Conservation (phyloP, 202 grass and related monocot species). For the Zoysia matrella region DNA sequence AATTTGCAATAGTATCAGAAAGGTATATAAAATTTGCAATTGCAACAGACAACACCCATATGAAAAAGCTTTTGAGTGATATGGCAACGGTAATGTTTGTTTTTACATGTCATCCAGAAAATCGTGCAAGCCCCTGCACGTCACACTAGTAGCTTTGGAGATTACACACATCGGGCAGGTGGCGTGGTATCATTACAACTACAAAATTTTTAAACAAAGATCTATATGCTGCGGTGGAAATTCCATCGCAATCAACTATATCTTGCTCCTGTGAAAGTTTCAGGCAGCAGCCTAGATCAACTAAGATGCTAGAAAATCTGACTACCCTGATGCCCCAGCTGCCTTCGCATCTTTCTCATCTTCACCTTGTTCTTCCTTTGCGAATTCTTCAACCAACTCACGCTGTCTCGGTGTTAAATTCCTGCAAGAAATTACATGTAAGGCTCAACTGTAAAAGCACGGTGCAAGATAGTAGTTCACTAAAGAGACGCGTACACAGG, state of each 20-base stretch:
- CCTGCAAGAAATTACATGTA: too few species aligned
- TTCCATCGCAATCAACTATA: constrained; percentile 32
- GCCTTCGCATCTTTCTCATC: constrained; percentile 66
- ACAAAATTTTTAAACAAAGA: constrained; percentile 46
- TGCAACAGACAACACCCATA: not conserved
- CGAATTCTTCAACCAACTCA: constrained; percentile 79
- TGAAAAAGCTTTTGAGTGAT: not conserved
- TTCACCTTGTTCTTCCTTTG: constrained; percentile 90
- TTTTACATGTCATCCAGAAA: too few species aligned
- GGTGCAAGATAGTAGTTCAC: too few species aligned
- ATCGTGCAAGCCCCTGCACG: not conserved
- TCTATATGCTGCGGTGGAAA: constrained; percentile 39
- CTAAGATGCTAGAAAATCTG: constrained; percentile 28
- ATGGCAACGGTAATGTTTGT: not conserved
- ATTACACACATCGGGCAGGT: not conserved
- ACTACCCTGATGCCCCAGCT: constrained; percentile 76
- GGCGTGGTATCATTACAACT: constrained; percentile 42
- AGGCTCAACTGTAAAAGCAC: too few species aligned
- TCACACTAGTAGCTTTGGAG: not conserved
- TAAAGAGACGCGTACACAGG: too few species aligned
- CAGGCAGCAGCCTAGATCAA: constrained; percentile 54
- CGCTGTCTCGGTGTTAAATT: constrained; percentile 63
- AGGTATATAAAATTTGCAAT: not conserved
- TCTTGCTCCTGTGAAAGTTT: not conserved
- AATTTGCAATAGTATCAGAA: too few species aligned